Evolutionary conservation across 1,284 basidiomycete genomes (phyloP).

Genomic region (Puccinia novopanici): DNA sequence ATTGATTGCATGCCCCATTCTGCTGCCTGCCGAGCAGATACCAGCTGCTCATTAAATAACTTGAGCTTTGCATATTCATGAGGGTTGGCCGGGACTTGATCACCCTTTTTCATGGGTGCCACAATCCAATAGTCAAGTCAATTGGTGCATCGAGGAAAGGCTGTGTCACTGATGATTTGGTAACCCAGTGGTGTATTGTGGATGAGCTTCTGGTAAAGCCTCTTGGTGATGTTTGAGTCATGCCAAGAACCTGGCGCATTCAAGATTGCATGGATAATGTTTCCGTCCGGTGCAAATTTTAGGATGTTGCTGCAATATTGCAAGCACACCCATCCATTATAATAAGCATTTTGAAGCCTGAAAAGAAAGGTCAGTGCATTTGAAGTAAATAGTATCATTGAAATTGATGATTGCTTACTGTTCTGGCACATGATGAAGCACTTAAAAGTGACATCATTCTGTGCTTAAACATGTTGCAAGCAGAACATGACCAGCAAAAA

Average conservation of each 20-base stretch:
- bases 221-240: background rate
- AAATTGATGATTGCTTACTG: too few relatives aligned
- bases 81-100: background rate
- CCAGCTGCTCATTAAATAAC: background rate
- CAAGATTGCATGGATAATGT: background rate
- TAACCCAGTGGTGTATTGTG: background rate
- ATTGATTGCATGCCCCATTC: constrained; percentile 19
- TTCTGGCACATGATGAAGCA: too few relatives aligned
- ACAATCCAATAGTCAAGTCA: too few relatives aligned
- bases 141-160: background rate
- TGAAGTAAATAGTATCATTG: too few relatives aligned
- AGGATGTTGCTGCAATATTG: constrained; percentile 21
- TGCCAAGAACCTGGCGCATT: too few relatives aligned
- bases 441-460: too few relatives aligned
- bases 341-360: constrained; percentile 19
- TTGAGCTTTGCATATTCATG: background rate
- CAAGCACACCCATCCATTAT: constrained; percentile 4
- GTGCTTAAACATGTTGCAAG: too few relatives aligned
- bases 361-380: too few relatives aligned
- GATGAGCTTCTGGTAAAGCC: background rate
- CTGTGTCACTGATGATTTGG: constrained; percentile 3
- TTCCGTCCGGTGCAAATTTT: background rate
- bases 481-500: too few relatives aligned
- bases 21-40: constrained; percentile 9
- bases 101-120: background rate